Percentiles rank a stretch among this genome's conserved stretches.
Evolutionary conservation across 352 stramenopile genomes (phyloP).

Genomic region (Phytophthora podocarpi): DNA sequence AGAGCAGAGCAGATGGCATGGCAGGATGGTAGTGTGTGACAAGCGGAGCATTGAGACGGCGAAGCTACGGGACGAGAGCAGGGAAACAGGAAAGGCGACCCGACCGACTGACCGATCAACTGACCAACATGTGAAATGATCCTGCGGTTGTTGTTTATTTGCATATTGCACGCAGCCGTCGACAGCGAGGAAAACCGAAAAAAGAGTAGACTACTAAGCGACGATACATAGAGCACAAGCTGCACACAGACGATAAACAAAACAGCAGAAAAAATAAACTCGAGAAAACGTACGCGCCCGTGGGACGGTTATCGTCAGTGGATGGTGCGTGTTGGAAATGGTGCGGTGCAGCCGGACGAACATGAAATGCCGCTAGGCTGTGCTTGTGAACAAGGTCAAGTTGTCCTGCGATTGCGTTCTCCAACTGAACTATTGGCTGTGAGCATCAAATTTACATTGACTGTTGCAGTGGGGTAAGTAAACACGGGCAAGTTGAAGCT

Average conservation of each 20-base stretch:
- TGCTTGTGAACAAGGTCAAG: too few species aligned
- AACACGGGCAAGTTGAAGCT: too few species aligned
- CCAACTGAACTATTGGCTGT: too few species aligned
- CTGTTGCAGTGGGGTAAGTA: too few species aligned
- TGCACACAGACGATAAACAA: slow-evolving; percentile 19
- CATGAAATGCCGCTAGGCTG: too few species aligned
- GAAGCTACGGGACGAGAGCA: background rate
- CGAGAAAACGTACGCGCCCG: too few species aligned
- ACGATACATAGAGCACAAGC: slow-evolving; percentile 33
- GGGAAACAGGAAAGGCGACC: background rate
- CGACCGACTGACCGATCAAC: too few species aligned
- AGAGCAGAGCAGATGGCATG: background rate
- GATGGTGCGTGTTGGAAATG: too few species aligned
- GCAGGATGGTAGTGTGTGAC: background rate
- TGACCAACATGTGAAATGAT: background rate
- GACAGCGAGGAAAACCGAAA: slow-evolving; percentile 19
- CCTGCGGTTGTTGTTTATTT: slow-evolving; percentile 23
- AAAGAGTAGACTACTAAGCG: slow-evolving; percentile 45
- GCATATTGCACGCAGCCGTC: slow-evolving; percentile 27
- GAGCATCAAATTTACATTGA: too few species aligned
- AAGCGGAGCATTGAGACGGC: background rate
- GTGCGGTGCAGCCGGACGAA: too few species aligned
- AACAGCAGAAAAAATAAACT: slow-evolving; percentile 23
- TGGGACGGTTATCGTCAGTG: too few species aligned
- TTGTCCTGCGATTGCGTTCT: too few species aligned